Evolutionary conservation across 306 rosid species (phyloP).

Genomic region (Cyclanthera cordifolia): DNA sequence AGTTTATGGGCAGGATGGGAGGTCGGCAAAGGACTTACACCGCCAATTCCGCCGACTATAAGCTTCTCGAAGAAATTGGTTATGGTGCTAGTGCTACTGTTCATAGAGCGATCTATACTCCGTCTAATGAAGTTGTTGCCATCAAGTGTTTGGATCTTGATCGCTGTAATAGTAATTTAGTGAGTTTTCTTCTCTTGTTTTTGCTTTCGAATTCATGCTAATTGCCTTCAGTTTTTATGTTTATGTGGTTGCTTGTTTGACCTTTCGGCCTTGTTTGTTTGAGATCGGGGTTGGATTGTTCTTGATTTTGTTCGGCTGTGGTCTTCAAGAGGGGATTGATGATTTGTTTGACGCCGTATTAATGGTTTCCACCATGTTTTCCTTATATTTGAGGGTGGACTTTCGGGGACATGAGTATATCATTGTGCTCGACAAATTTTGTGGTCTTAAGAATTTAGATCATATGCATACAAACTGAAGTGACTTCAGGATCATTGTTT

Average conservation of each 20-base stretch:
- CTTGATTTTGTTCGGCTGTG: slow-evolving; percentile 6
- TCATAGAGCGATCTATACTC: slow-evolving; percentile 68
- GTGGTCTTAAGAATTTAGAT: neutral
- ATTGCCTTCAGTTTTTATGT: neutral
- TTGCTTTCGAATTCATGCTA: neutral
- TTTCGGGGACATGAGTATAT: neutral
- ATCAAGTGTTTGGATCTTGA: slow-evolving; percentile 95
- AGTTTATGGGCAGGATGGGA: slow-evolving; percentile 40
- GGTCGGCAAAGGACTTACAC: slow-evolving; percentile 37
- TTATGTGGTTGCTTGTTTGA: neutral
- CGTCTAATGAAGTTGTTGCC: slow-evolving; percentile 73
- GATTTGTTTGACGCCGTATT: neutral
- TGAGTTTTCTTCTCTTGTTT: slow-evolving; percentile 13
- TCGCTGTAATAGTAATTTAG: slow-evolving; percentile 81
- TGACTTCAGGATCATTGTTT: neutral
- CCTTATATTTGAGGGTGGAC: neutral
- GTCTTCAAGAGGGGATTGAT: neutral
- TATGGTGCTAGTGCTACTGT: slow-evolving; percentile 95
- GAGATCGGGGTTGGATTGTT: neutral
- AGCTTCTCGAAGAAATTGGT: slow-evolving; percentile 94
- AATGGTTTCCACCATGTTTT: neutral
- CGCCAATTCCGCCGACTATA: slow-evolving; percentile 53
- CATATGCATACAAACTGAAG: neutral
- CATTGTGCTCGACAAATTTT: neutral
- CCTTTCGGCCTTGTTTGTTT: neutral